Evolutionary conservation across 805 yeast genomes (phyloP).

Genomic region (Candida loeiensis): DNA sequence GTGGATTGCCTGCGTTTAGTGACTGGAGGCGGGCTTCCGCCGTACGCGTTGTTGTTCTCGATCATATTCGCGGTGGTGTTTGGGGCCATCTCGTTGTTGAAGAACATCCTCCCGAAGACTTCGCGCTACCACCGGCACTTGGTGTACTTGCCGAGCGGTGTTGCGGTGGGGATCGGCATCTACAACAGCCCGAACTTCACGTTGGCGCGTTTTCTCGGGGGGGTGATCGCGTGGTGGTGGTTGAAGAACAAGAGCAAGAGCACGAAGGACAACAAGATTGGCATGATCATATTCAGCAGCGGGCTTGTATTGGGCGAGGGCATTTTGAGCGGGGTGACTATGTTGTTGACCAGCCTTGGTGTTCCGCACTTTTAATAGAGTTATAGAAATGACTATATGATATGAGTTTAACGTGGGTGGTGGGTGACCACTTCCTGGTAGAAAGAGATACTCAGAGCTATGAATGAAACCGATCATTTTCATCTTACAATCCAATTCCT

Average conservation of each 20-base stretch:
- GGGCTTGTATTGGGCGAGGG: constrained; percentile 96
- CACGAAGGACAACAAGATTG: constrained; percentile 47
- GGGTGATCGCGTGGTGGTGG: constrained; percentile 64
- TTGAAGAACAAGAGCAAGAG: constrained; percentile 30
- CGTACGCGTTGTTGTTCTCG: constrained; percentile 61
- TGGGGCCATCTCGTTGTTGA: constrained; percentile 63
- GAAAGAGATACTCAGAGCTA: too few relatives aligned
- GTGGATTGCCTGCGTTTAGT: constrained; percentile 92
- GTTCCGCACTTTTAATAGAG: constrained; percentile 16
- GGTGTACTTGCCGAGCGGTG: constrained; percentile 81
- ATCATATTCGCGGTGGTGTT: constrained; percentile 62
- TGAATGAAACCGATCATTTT: too few relatives aligned
- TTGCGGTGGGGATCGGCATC: constrained; percentile 95
- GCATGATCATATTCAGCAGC: constrained; percentile 82
- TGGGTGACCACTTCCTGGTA: not conserved
- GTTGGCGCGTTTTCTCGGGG: constrained; percentile 89
- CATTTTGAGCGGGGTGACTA: constrained; percentile 73
- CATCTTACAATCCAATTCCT: not conserved
- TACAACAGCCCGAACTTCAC: constrained; percentile 94
- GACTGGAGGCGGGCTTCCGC: constrained; percentile 87
- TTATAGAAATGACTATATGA: constrained; percentile 1
- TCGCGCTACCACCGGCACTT: constrained; percentile 38
- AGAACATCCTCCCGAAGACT: constrained; percentile 50
- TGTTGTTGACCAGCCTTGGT: constrained; percentile 68
- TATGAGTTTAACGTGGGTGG: not conserved